A percentile compares a stretch with the other conserved stretches of the same genome.
These are phyloP conservation scores for Annulohypoxylon moriforme DNA, from an alignment of 495 filamentous ascomycete species.

Conservation along the genomic window DNA sequence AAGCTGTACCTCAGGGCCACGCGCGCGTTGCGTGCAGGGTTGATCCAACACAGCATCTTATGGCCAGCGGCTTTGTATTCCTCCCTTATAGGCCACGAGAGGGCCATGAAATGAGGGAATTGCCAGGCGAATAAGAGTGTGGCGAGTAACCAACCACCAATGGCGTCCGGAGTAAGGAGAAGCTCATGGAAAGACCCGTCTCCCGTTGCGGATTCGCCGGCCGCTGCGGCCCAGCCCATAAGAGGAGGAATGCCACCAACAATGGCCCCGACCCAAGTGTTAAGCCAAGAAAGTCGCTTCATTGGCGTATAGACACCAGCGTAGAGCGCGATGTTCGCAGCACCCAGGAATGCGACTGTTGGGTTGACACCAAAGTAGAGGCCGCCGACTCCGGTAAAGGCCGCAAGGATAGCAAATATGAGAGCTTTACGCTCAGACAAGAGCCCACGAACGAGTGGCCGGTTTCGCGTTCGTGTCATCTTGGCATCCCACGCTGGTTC, in stretches of 20 bases:
- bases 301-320: constrained; percentile 92
- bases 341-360: constrained; percentile 87
- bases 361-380: constrained; percentile 94
- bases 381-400: constrained; percentile 69
- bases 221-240: constrained; percentile 98
- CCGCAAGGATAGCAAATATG: constrained; percentile 79
- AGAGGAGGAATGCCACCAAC: constrained; percentile 94
- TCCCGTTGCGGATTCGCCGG: constrained; percentile 84
- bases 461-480: constrained; percentile 90
- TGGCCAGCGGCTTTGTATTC: constrained; percentile 92
- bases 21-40: constrained; percentile 82
- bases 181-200: constrained; percentile 80
- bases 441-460: constrained; percentile 87
- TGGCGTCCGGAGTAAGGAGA: constrained; percentile 66
- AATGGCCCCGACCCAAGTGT: constrained; percentile 95
- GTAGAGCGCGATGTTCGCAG: constrained; percentile 86
- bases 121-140: constrained; percentile 93
- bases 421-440: constrained; percentile 80
- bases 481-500: constrained; percentile 90
- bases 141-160: constrained; percentile 91
- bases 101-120: constrained; percentile 96
- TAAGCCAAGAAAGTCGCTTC: constrained; percentile 86
- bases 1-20: constrained; percentile 91
- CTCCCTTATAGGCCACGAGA: constrained; percentile 86
- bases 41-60: constrained; percentile 90